Conservation (phyloP, 1,284 basidiomycete species). For the Sanguinoderma infundibulare region DNA sequence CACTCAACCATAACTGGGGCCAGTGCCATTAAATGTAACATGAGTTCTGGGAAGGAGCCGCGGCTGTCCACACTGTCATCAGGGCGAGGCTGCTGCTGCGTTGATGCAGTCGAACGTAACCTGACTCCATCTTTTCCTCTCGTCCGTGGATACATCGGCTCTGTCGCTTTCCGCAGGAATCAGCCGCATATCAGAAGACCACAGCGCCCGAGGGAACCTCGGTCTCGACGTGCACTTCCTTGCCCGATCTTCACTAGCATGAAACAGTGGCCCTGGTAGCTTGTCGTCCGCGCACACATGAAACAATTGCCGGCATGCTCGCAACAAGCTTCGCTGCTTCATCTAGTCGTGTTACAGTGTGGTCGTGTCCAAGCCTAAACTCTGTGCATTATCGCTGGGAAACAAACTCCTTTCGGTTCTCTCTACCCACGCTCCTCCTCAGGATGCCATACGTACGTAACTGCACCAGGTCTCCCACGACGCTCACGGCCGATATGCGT, state of each 20-base stretch:
- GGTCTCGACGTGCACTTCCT: not conserved
- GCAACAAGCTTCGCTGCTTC: not conserved
- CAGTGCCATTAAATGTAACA: too few relatives aligned
- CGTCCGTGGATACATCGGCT: not conserved
- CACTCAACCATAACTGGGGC: slow-evolving; percentile 24
- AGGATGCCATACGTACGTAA: not conserved
- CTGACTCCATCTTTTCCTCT: not conserved
- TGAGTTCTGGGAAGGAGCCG: too few relatives aligned
- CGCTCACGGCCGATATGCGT: not conserved
- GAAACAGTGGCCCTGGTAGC: not conserved
- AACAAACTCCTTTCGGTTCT: not conserved
- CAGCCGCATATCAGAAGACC: not conserved
- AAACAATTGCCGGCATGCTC: not conserved
- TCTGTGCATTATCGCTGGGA: too few relatives aligned
- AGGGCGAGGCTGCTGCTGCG: not conserved
- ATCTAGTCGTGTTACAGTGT: not conserved
- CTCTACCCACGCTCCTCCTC: not conserved
- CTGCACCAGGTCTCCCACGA: not conserved
- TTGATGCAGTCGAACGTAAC: too few relatives aligned
- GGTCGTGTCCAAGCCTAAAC: too few relatives aligned
- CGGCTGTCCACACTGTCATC: too few relatives aligned
- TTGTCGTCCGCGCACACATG: not conserved
- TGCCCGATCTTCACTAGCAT: not conserved
- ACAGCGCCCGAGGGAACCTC: not conserved
- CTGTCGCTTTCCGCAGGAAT: not conserved